A percentile compares a stretch with the other conserved stretches of the same genome.
Evolutionary conservation across 352 stramenopile species (phyloP).

Genomic region (Hyaloperonospora arabidopsidis): DNA sequence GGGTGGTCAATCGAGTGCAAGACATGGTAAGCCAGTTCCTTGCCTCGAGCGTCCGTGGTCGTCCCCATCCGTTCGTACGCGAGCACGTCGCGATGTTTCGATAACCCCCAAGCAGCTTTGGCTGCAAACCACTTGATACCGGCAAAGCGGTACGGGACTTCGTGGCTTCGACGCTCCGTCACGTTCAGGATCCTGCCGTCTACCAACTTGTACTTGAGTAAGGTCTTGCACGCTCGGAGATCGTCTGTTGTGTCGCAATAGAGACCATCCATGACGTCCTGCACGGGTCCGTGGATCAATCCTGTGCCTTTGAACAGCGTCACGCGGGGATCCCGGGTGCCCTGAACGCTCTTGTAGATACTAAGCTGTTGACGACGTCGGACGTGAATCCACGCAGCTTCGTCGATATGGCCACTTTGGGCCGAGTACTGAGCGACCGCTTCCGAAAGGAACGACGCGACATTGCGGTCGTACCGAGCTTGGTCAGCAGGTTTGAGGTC

Average conservation of each 20-base stretch:
- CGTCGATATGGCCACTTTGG: conserved; percentile 25
- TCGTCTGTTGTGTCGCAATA: conserved; percentile 41
- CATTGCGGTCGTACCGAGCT: conserved; percentile 31
- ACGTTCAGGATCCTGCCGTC: conserved; percentile 42
- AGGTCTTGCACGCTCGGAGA: conserved; percentile 31
- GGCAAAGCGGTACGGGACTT: conserved; percentile 35
- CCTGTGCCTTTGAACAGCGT: conserved; percentile 37
- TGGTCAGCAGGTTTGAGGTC: conserved; percentile 30
- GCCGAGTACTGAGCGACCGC: conserved; percentile 33
- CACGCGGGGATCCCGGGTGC: conserved; percentile 32
- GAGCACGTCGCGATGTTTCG: conserved; percentile 35
- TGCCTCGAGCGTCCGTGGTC: conserved; percentile 37
- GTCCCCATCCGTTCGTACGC: conserved; percentile 49
- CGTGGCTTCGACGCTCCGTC: conserved; percentile 21
- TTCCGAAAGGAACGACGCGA: conserved; percentile 32
- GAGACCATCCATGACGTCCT: conserved; percentile 42
- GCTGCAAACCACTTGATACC: conserved; percentile 43
- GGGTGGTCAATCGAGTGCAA: conserved; percentile 52
- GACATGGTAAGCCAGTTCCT: conserved; percentile 44
- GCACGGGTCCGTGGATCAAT: conserved; percentile 27
- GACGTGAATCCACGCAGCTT: conserved; percentile 38
- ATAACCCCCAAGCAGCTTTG: conserved; percentile 33
- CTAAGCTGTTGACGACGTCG: conserved; percentile 29
- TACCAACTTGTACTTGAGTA: conserved; percentile 39
- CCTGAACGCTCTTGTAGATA: conserved; percentile 44